These are phyloP conservation scores for Cyberlindnera petersonii DNA, from an alignment of 805 yeast species.

Conservation along the genomic window DNA sequence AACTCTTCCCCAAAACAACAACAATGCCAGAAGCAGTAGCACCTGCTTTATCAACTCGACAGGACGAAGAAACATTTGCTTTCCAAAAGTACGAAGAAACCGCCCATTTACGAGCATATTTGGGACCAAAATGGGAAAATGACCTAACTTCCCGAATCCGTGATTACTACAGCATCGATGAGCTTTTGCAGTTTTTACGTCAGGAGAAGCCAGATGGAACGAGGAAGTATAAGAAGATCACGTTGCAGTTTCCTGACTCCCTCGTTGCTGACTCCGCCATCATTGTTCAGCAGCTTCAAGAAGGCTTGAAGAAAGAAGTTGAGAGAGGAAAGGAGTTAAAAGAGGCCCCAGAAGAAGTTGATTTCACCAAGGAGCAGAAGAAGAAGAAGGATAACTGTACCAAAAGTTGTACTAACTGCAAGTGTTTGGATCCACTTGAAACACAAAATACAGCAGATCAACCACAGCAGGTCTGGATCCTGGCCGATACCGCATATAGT, in stretches of 20 bases:
- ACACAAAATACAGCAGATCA: background rate
- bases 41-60: conserved; percentile 72
- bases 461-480: conserved; percentile 58
- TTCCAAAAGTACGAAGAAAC: conserved; percentile 40
- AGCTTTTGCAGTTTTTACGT: conserved; percentile 39
- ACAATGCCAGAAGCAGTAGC: conserved; percentile 37
- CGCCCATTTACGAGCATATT: conserved; percentile 28
- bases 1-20: background rate
- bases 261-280: conserved; percentile 75
- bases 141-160: conserved; percentile 30
- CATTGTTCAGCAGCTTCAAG: conserved; percentile 54
- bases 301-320: conserved; percentile 15
- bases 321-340: conserved; percentile 2
- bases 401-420: conserved; percentile 21
- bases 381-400: conserved; percentile 19
- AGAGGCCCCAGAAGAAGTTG: conserved; percentile 6
- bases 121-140: conserved; percentile 26
- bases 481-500: conserved; percentile 95
- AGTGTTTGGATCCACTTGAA: conserved; percentile 24
- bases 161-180: conserved; percentile 53
- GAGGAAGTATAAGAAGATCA: conserved; percentile 46
- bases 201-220: conserved; percentile 28
- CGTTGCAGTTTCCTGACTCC: conserved; percentile 87
- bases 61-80: conserved; percentile 54
- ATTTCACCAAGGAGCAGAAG: conserved; percentile 3